Base-by-base conservation (phyloP, 192 early-diverging fungal species). In the Rhizophagus clarus region DNA sequence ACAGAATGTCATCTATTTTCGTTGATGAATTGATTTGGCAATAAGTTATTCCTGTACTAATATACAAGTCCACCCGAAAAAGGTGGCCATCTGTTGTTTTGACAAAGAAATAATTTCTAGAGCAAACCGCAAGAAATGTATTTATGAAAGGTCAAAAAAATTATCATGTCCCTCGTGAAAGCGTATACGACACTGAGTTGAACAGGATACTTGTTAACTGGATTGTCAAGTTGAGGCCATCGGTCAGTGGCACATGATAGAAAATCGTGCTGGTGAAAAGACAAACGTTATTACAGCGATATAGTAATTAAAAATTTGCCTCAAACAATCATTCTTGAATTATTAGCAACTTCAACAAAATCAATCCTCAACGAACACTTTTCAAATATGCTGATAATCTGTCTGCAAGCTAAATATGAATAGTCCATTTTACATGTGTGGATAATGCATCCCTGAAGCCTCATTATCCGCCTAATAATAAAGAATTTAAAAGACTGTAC, bases 101-200 rank as follows among this genome's bases (percentile, higher is more conserved):
- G 74, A 83, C 64, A 74, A 83, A 79, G 60, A 34, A 26, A 31
- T 80, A 4, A 83, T 83, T 40, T 15, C 3, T 61, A 12, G 22
- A 47, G 72, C 82, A 8, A 29, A 15, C 10, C 0, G 34, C 61
- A 82, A 82, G n/a, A 73, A 60, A 28, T 26, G 80, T 73, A 75
- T 45, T 26, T 74, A 40, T 56, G 20, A 42, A 67, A 31, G 80
- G 32, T 34, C 32, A 68, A 15, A 77, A 81, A 17, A 34, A 24
- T 61, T 12, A 26, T n/a, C 32, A 29, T 60, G 82, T 82, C 61
- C 82, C 77, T 79, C 31, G 77, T 74, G 82, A 80, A 34, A 79
- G 82, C 61, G 72, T 80, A 6, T 82, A 82, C 24, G 74, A 82
- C 63, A 31, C 76, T 7, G 82, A 82, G 62, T 32, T 82, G 60